Conservation (phyloP, 1,284 basidiomycete species). For the Irpex sp. region DNA sequence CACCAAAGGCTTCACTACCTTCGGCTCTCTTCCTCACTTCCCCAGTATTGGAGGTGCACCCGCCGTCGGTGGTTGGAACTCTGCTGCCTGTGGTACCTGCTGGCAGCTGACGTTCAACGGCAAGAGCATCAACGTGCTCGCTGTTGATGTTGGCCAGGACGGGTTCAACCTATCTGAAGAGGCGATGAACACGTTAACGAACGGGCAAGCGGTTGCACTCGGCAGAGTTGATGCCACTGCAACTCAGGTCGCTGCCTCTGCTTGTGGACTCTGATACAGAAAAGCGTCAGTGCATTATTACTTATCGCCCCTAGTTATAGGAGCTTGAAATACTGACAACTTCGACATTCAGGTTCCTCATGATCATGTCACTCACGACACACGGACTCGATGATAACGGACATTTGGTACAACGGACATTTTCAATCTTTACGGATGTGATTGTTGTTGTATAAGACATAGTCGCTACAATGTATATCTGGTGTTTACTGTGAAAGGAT, state of each 20-base stretch:
- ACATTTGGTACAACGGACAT: neutral
- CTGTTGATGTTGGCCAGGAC: constrained; percentile 34
- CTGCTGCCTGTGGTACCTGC: constrained; percentile 43
- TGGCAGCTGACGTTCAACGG: constrained; percentile 38
- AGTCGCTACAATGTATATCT: neutral
- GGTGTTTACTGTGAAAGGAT: no score
- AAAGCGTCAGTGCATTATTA: neutral
- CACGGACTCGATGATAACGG: neutral
- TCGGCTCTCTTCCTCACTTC: constrained; percentile 43
- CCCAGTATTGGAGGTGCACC: constrained; percentile 44
- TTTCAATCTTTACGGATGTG: neutral
- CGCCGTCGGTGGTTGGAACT: constrained; percentile 38
- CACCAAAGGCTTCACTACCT: constrained; percentile 35
- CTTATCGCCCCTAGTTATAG: neutral
- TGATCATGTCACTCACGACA: neutral
- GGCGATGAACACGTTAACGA: constrained; percentile 43
- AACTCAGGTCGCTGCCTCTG: constrained; percentile 28
- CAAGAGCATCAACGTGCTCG: constrained; percentile 36
- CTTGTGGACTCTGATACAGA: constrained; percentile 25
- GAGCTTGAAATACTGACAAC: neutral
- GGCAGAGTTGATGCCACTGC: constrained; percentile 34
- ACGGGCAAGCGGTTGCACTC: constrained; percentile 31
- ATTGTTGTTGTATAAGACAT: neutral
- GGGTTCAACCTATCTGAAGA: constrained; percentile 37
- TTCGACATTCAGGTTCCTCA: neutral